These are phyloP conservation scores for Fonsecaea erecta DNA, from an alignment of 2,329 filamentous ascomycete species.

Conservation along the genomic window DNA sequence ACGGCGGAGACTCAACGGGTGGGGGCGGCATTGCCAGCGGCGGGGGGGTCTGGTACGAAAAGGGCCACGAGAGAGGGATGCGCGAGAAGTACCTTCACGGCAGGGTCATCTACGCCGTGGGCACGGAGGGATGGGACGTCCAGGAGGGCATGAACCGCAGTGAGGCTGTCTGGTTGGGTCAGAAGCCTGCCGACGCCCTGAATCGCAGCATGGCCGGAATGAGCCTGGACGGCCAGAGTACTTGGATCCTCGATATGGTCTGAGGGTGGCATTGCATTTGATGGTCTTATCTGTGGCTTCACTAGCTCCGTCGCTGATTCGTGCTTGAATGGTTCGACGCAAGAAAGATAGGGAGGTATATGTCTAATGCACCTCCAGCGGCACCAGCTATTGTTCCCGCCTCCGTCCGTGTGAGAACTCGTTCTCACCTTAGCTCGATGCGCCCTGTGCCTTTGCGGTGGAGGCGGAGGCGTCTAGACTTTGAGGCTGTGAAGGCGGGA, in stretches of 20 bases:
- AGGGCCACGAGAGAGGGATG: constrained; percentile 27
- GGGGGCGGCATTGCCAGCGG: constrained; percentile 22
- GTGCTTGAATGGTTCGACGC: no score
- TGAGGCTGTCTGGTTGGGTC: constrained; percentile 52
- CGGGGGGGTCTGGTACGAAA: constrained; percentile 32
- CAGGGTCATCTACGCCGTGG: constrained; percentile 50
- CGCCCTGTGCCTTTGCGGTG: no score
- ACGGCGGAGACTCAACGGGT: constrained; percentile 2
- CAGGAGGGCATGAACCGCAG: constrained; percentile 49
- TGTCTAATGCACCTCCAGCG: no score
- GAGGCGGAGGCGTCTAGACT: no score
- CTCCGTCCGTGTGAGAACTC: no score
- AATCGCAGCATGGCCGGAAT: constrained; percentile 15
- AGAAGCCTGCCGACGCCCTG: constrained; percentile 36
- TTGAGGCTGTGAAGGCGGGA: no score
- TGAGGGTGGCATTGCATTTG: neutral
- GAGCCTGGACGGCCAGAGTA: constrained; percentile 14
- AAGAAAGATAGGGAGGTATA: no score
- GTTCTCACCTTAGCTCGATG: no score
- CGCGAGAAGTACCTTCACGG: constrained; percentile 43
- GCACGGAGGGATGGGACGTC: constrained; percentile 51
- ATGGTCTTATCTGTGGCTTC: no score
- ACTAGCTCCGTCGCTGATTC: no score
- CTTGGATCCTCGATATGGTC: constrained; percentile 31
- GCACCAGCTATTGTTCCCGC: no score